Base-by-base conservation (phyloP, 176 grass and related monocot species). In the Triticum turgidum region DNA sequence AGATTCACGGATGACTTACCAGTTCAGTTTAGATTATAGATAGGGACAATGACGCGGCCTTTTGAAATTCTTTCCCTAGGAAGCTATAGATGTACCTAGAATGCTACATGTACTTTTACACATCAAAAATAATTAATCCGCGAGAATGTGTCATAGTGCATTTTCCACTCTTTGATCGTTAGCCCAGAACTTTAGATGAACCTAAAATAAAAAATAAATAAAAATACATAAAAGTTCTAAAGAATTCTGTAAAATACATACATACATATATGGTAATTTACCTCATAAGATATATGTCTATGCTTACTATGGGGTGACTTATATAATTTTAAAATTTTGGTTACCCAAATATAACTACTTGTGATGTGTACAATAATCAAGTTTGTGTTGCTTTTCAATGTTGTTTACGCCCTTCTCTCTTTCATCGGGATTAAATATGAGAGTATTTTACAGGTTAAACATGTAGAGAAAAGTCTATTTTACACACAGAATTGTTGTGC, bases 61-160 rank as follows among this genome's bases (percentile, higher is more conserved):
- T 91, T 77, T 82, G 82, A 88, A 84, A 72, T 85, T 71, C 9
- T 56, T 49, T 70, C 51, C 56, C 42, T 21, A 7, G n/a, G 11
- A 25, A 52, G 11, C 22, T 71, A 69, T 5, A 21, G 1, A 21
- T 59, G 20, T 59, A 8, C 18, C 24, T 76, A 66, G 33, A 13
- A 29, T 18, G 21, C 3, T 30, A 44, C 20, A 7, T 29, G 29
- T 62, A 44, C 14, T 79, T 82, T 11, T 27, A 61, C 66, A 35
- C 64, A 32, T 58, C 18, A 21, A 59, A 59, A 59, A 0, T 58
- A 21, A 59, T 21, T 59, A 21, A 59, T 59, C 18, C 7, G 5
- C 5, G 17, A 56, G 52, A 17, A 56, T 56, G 17, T 21, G 54
- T 58, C 0, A 58, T 7, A 21, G 20, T 59, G 7, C 18, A 21